Evolutionary conservation across 768 basidiomycete genomes (phyloP).

Genomic region (Suillus occidentalis): DNA sequence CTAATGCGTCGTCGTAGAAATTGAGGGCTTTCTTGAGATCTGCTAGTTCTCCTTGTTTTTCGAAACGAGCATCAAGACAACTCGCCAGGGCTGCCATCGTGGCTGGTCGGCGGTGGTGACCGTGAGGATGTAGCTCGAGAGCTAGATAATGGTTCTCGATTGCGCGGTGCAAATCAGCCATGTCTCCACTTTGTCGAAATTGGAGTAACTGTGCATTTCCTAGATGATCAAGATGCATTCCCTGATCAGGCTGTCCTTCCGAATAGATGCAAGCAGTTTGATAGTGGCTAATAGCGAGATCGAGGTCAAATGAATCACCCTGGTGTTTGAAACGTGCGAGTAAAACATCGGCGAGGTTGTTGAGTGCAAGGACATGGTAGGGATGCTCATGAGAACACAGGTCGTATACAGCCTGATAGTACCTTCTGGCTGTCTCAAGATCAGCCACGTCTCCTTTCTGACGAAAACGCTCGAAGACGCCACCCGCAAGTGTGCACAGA

Average conservation of each 20-base stretch:
- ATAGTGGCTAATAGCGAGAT: conserved; percentile 28
- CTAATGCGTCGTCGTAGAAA: conserved; percentile 28
- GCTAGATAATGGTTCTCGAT: conserved; percentile 26
- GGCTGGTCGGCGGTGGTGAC: conserved; percentile 15
- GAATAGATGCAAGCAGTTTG: conserved; percentile 20
- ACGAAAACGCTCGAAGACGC: conserved; percentile 25
- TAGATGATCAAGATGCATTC: conserved; percentile 18
- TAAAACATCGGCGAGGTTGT: conserved; percentile 30
- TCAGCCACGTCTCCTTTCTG: conserved; percentile 18
- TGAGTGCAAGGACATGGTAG: conserved; percentile 15
- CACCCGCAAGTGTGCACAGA: conserved; percentile 24
- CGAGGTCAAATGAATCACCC: conserved; percentile 24
- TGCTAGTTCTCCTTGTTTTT: conserved; percentile 20
- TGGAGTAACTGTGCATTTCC: conserved; percentile 27
- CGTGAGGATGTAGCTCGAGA: conserved; percentile 17
- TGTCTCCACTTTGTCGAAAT: conserved; percentile 11
- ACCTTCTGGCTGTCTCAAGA: conserved; percentile 28
- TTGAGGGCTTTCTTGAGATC: conserved; percentile 29
- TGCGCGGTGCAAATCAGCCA: conserved; percentile 26
- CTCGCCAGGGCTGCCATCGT: conserved; percentile 22
- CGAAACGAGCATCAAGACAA: conserved; percentile 29
- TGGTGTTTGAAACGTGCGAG: conserved; percentile 26
- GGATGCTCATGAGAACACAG: conserved; percentile 18
- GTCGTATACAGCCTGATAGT: conserved; percentile 21
- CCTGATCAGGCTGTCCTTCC: conserved; percentile 14